phyloP scores from a whole-genome alignment of 352 stramenopile genomes.

The Pythium sukuiense region DNA sequence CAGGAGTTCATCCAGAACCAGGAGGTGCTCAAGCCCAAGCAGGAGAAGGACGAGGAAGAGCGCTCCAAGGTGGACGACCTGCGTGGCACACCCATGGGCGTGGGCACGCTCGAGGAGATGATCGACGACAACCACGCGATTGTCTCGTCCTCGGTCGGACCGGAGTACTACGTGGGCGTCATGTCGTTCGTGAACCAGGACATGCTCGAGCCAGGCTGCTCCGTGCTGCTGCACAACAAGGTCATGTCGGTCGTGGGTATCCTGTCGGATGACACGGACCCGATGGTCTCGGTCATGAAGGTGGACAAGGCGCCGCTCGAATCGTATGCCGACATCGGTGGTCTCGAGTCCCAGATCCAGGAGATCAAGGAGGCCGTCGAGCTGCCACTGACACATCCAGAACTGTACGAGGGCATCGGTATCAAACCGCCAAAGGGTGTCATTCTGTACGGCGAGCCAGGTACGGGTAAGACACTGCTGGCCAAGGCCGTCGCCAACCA shows the following conservation, averaged over 20 bases:
- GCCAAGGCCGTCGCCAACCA: constrained; percentile 99
- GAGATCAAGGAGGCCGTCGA: constrained; percentile 96
- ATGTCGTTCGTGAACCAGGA: constrained; percentile 99
- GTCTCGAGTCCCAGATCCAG: constrained; percentile 97
- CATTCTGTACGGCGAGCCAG: constrained; percentile 99
- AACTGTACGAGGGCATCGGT: constrained; percentile 99
- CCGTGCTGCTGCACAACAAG: constrained; percentile 99
- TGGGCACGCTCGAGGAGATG: constrained; percentile 99
- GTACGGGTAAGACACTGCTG: constrained; percentile 99
- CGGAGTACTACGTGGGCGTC: constrained; percentile 99
- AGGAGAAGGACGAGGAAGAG: constrained; percentile 99
- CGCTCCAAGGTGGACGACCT: constrained; percentile 99
- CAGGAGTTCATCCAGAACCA: constrained; percentile 99
- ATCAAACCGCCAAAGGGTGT: constrained; percentile 99
- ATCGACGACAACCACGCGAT: constrained; percentile 99
- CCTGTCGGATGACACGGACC: constrained; percentile 98
- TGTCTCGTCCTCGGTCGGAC: constrained; percentile 96
- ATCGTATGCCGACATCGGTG: constrained; percentile 99
- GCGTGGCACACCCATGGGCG: constrained; percentile 96
- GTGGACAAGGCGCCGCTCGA: constrained; percentile 99
- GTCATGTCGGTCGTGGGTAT: constrained; percentile 99
- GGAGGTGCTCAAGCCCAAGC: constrained; percentile 99
- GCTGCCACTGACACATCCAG: constrained; percentile 98
- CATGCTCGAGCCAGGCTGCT: constrained; percentile 98
- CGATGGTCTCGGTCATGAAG: constrained; percentile 99